Evolutionary conservation across 768 basidiomycete species (phyloP).

Genomic region (Kwoniella shandongensis): DNA sequence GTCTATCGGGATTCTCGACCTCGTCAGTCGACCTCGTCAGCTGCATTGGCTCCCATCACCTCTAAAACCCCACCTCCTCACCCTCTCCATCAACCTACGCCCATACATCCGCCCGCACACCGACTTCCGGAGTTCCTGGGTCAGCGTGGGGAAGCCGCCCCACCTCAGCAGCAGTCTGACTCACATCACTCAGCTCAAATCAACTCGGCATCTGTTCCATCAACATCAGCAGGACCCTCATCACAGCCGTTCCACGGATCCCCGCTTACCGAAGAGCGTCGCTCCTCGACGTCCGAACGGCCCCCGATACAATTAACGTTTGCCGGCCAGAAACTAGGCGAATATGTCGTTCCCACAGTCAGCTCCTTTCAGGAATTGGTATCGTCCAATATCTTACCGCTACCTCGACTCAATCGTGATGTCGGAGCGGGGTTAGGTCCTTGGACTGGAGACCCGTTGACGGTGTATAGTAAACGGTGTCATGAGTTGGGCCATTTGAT

Average conservation of each 20-base stretch:
- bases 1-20: slow-evolving; percentile 4
- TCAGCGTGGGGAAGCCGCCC: too few relatives aligned
- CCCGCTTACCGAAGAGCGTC: neutral
- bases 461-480: slow-evolving; percentile 28
- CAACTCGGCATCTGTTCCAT: neutral
- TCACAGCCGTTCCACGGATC: neutral
- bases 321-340: slow-evolving; percentile 9
- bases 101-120: slow-evolving; percentile 10
- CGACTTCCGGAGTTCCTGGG: slow-evolving; percentile 7
- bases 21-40: slow-evolving; percentile 2
- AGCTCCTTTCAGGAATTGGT: slow-evolving; percentile 29
- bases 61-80: neutral
- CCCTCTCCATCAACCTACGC: slow-evolving; percentile 18
- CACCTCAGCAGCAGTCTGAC: too few relatives aligned
- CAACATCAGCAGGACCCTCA: neutral
- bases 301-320: slow-evolving; percentile 1
- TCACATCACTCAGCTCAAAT: too few relatives aligned
- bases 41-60: slow-evolving; percentile 7
- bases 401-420: slow-evolving; percentile 18
- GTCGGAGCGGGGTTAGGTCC: neutral
- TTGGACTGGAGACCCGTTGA: slow-evolving; percentile 6
- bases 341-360: slow-evolving; percentile 17
- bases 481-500: slow-evolving; percentile 29
- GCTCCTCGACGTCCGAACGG: too few relatives aligned
- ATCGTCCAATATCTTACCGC: slow-evolving; percentile 20